Conservation (phyloP, 176 grass and related monocot genomes). For the Musa schizocarpa region DNA sequence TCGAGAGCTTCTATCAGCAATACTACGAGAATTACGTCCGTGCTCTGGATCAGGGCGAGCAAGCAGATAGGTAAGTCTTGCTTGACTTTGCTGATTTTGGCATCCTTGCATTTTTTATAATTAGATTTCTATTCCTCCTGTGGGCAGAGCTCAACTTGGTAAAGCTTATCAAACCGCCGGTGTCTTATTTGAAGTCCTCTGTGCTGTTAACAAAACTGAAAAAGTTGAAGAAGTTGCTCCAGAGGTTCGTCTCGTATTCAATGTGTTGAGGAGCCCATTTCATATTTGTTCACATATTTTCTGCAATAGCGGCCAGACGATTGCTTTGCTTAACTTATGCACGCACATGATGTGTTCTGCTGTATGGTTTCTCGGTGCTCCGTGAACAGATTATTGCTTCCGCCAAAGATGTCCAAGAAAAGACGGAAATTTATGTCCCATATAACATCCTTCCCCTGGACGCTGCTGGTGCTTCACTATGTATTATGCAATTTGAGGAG, state of each 20-base stretch:
- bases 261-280: neutral
- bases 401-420: conserved; percentile 80
- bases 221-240: conserved; percentile 69
- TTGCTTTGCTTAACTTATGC: neutral
- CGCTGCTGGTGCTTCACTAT: conserved; percentile 76
- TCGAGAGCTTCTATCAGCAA: conserved; percentile 93
- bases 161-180: conserved; percentile 84
- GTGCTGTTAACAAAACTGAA: conserved; percentile 55
- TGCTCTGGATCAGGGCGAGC: conserved; percentile 72
- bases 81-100: neutral
- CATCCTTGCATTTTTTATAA: neutral
- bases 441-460: conserved; percentile 85
- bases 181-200: conserved; percentile 83
- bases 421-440: conserved; percentile 66
- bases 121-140: neutral
- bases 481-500: conserved; percentile 96
- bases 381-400: conserved; percentile 56
- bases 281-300: neutral
- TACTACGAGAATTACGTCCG: conserved; percentile 93
- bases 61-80: conserved; percentile 73
- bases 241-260: conserved; percentile 42
- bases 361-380: neutral
- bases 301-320: too few species aligned
- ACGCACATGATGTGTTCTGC: too few species aligned
- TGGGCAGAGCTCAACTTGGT: conserved; percentile 50